Percentiles rank a stretch among this genome's conserved stretches.
phyloP scores from a whole-genome alignment of 169 alveolate genomes.

The Eimeria tenella region DNA sequence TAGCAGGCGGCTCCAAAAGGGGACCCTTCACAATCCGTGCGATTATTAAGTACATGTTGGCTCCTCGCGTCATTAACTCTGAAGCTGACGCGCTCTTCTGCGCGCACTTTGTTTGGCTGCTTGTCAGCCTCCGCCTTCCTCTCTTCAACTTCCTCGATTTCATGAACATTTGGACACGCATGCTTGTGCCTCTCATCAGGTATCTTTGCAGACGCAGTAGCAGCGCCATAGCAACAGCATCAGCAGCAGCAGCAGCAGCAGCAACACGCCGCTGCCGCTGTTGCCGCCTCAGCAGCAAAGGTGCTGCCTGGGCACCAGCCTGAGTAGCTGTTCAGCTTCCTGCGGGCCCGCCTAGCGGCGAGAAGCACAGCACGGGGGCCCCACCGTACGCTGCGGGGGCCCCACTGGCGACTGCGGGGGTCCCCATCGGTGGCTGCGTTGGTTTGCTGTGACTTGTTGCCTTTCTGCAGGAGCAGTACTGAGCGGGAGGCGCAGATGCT shows the following conservation, averaged over 20 bases:
- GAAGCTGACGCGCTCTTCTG: conserved; percentile 77
- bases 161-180: conserved; percentile 65
- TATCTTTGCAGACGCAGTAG: background rate
- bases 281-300: background rate
- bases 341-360: background rate
- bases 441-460: background rate
- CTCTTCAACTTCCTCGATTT: conserved; percentile 73
- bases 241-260: conserved; percentile 22
- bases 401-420: background rate
- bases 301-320: background rate
- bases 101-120: conserved; percentile 69
- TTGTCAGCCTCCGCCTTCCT: conserved; percentile 45
- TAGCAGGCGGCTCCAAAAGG: background rate
- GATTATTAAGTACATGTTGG: conserved; percentile 66
- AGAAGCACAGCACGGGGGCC: background rate
- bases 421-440: too few species aligned
- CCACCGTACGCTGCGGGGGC: background rate
- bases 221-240: background rate
- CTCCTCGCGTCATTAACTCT: conserved; percentile 68
- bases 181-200: conserved; percentile 73
- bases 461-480: conserved; percentile 69
- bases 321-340: background rate
- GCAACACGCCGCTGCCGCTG: background rate
- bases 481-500: conserved; percentile 74
- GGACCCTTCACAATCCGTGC: conserved; percentile 50